A percentile compares a stretch with the other conserved stretches of the same genome.
Evolutionary conservation across 768 basidiomycete species (phyloP).

Genomic region (Collybia mongolica): DNA sequence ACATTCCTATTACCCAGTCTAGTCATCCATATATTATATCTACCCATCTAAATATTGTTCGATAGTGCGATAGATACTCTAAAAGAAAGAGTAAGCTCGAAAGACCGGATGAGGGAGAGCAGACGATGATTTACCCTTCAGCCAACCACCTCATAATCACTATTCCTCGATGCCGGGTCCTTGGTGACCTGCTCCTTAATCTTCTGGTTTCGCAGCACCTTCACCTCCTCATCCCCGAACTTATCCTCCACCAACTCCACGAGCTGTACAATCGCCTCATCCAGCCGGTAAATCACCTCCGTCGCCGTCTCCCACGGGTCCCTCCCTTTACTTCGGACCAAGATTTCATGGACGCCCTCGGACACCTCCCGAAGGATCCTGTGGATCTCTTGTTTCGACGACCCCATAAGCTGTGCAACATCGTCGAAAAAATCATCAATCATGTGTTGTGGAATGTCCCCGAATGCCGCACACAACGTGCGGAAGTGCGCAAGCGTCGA

Average conservation of each 20-base stretch:
- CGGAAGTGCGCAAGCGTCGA: slow-evolving; percentile 23
- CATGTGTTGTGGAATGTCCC: slow-evolving; percentile 19
- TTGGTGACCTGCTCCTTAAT: slow-evolving; percentile 25
- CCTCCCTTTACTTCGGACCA: slow-evolving; percentile 17
- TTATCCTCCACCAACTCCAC: slow-evolving; percentile 21
- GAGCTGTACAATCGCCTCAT: slow-evolving; percentile 18
- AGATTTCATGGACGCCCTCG: slow-evolving; percentile 28
- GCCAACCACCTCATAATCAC: slow-evolving; percentile 29
- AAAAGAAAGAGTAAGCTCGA: no score
- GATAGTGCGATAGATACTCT: no score
- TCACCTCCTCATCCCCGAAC: slow-evolving; percentile 19
- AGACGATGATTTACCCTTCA: slow-evolving; percentile 3
- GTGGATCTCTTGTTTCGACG: slow-evolving; percentile 21
- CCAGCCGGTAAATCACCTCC: slow-evolving; percentile 14
- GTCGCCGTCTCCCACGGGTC: slow-evolving; percentile 20
- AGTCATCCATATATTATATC: no score
- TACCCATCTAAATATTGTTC: no score
- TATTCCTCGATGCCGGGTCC: slow-evolving; percentile 9
- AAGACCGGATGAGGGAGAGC: no score
- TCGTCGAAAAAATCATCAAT: slow-evolving; percentile 10
- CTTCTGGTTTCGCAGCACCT: slow-evolving; percentile 20
- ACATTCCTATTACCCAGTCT: no score
- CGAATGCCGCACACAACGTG: slow-evolving; percentile 22
- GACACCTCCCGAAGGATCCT: slow-evolving; percentile 20
- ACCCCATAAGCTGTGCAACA: slow-evolving; percentile 8